Base-by-base conservation (phyloP, 148 eudicot genomes). In the Spergularia marina region DNA sequence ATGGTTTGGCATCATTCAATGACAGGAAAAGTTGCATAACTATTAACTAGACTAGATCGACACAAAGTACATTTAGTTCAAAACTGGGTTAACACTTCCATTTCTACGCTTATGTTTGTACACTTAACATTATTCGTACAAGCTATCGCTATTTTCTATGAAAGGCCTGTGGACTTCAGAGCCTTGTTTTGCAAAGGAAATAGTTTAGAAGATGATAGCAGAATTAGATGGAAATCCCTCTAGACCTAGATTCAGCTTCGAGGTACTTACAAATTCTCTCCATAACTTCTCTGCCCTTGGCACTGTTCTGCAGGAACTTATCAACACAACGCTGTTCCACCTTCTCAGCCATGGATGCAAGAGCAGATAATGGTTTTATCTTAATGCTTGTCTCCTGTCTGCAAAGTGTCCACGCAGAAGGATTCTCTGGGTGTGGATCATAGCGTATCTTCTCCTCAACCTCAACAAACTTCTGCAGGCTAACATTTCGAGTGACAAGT, bases 231-330 rank as follows among this genome's bases (percentile, higher is more conserved):
- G 97, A 86, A 21, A 91, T 86, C 47, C 97, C 96, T 13, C 85
- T 23, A 20, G 96, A 92, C 12, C 85, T 17, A 25, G 98, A 91
- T 81, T 91, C 98, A 78, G 97, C 95, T 90, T 94, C 98, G 47
- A 94, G 90, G 82, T 94, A 91, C 88, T 91, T 92, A 72, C 98
- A 94, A 77, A 94, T 94, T 84, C 97, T 89, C 85, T 94, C 98
- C 98, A 94, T 94, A 67, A 91, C 98, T 80, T 94, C 97, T 73
- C 98, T 92, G 44, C 98, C 98, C 77, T 94, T 94, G 39, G 76
- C 96, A 76, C 97, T 94, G 73, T 94, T 94, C 40, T 91, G 93
- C 82, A 87, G 85, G 79, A 94, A 94, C 88, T 72, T 94, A 17
- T 94, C 98, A 21, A 85, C 98, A 78, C 97, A 91, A 68, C 76